These are phyloP conservation scores for Fonsecaea erecta DNA, from an alignment of 2,329 filamentous ascomycete genomes.

Conservation along the genomic window DNA sequence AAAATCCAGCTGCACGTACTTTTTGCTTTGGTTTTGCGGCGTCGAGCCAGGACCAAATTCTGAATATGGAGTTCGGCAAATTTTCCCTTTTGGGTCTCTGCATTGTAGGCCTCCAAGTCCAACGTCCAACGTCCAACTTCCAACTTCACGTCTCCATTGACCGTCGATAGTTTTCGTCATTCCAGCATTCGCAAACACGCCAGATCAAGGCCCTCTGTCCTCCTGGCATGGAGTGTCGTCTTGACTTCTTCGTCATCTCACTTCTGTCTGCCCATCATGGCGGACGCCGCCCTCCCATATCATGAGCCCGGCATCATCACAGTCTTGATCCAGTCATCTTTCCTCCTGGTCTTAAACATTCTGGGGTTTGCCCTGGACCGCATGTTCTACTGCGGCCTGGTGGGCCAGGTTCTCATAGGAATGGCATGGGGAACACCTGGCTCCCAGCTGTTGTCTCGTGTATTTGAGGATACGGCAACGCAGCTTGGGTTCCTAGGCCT, in stretches of 20 bases:
- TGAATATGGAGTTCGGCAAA: constrained; percentile 13
- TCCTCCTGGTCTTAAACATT: constrained; percentile 67
- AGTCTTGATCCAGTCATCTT: constrained; percentile 65
- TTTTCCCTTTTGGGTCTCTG: background rate
- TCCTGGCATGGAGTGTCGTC: constrained; percentile 1
- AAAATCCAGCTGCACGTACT: constrained; percentile 10
- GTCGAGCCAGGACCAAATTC: constrained; percentile 10
- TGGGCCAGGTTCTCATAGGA: constrained; percentile 73
- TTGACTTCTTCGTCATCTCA: background rate
- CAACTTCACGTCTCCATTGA: background rate
- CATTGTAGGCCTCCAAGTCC: constrained; percentile 5
- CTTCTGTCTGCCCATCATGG: constrained; percentile 13
- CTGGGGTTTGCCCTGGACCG: constrained; percentile 63
- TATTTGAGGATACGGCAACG: constrained; percentile 61
- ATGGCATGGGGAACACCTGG: constrained; percentile 72
- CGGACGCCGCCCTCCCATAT: constrained; percentile 50
- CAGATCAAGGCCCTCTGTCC: background rate
- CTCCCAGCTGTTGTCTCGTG: constrained; percentile 60
- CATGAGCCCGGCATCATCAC: constrained; percentile 65
- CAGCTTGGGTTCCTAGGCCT: constrained; percentile 74
- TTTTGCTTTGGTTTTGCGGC: background rate
- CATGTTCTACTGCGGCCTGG: constrained; percentile 69
- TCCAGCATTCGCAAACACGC: background rate
- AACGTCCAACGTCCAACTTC: background rate
- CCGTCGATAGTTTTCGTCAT: background rate